Evolutionary conservation across 768 basidiomycete species (phyloP), one percentile per base, ranked within the genome.

Genomic region (Boletus eberwhitei): DNA sequence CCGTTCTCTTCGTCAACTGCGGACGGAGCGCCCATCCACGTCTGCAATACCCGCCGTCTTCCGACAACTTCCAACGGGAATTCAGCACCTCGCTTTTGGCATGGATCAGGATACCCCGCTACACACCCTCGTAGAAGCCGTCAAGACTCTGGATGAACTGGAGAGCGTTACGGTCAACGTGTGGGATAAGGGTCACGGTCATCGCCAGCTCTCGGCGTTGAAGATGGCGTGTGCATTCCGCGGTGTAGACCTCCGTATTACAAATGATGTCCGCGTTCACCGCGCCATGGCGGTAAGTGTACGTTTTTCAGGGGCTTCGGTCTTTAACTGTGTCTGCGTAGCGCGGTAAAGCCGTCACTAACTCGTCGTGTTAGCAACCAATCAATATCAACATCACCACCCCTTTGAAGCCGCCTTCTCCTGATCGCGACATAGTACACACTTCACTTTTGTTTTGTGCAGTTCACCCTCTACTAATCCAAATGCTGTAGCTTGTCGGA

Each of bases 201-300:
- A 87, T 52, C 71, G 77, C 37, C 74, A 79, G 58, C 74, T 86
- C 34, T 62, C 80, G 22, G 73, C 74, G 37, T 71, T 90, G 55
- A 82, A 78, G 70, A 83, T 86, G 60, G 79, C 79, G 5, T 90
- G 88, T 67, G 85, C 83, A 16, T 75, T 76, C 61, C 75, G 76
- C 55, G 86, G 86, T 44, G 74, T 88, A 42, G 78, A 79, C 29
- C 66, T 88, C 59, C 68, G 70, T 50, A 68, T 83, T 35, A 79
- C 79, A 29, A 69, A 67, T 44, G 79, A 86, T 61, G 72, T 87
- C 39, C 69, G 73, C 54, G 67, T 67, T 52, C 85, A 86, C 68
- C 80, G 87, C 47, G 62, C 73, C 41, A 65, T 79, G 61, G 66
- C 75, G 53, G 82, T 85, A 64, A 65, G 83, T 75, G 53, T 41